Conservation (phyloP, 306 rosid genomes). For the Quercus wislizeni region DNA sequence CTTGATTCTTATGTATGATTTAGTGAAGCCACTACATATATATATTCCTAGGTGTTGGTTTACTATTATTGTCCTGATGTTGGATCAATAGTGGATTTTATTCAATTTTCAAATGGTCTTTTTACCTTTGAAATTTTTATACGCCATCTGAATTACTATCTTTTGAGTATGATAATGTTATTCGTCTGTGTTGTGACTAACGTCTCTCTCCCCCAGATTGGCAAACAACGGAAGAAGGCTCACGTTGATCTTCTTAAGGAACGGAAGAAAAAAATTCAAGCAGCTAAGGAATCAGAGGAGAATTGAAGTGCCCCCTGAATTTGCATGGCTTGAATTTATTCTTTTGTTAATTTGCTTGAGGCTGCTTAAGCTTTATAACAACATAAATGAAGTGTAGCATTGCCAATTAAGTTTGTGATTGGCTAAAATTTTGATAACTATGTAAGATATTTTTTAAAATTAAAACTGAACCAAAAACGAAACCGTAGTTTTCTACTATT, state of each 20-base stretch:
- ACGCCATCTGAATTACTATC: not conserved
- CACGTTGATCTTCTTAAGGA: constrained; percentile 37
- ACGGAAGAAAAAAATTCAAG: constrained; percentile 64
- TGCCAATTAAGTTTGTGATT: constrained; percentile 5
- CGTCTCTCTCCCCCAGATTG: constrained; percentile 34
- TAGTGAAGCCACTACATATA: not conserved
- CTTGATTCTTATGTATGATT: not conserved
- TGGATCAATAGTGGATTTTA: not conserved
- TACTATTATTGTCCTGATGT: not conserved
- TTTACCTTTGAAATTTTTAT: not conserved
- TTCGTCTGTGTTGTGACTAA: not conserved
- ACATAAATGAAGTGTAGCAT: not conserved
- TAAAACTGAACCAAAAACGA: not conserved
- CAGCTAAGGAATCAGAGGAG: constrained; percentile 33
- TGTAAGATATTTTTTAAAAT: not conserved
- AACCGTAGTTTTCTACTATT: not conserved
- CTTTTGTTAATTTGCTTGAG: not conserved
- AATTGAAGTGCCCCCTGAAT: constrained; percentile 17
- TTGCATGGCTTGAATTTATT: not conserved
- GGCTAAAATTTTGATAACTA: not conserved
- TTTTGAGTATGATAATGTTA: not conserved
- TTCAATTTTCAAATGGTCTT: not conserved
- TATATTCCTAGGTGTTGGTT: not conserved
- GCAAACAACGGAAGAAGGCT: constrained; percentile 54
- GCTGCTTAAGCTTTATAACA: not conserved